These are phyloP conservation scores for Daldinia eschscholtzii DNA, from an alignment of 2,329 filamentous ascomycete genomes.

Conservation along the genomic window DNA sequence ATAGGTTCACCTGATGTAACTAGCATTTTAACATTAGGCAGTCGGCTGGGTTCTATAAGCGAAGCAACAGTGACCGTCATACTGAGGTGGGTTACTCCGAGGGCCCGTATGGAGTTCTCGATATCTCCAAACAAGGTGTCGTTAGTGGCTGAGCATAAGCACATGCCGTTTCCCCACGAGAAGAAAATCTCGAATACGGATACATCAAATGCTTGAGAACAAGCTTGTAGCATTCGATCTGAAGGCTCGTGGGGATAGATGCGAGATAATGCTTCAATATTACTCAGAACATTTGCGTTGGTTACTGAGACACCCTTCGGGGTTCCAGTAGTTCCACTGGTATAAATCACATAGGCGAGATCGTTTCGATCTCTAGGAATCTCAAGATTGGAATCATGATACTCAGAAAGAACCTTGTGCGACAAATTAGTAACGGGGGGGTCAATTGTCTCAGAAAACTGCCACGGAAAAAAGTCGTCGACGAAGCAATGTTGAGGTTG, in stretches of 20 bases:
- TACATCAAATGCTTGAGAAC: conserved; percentile 87
- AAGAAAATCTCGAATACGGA: conserved; percentile 94
- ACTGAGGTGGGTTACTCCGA: conserved; percentile 82
- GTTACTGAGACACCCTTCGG: conserved; percentile 87
- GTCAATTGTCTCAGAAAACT: conserved; percentile 30
- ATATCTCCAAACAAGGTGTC: conserved; percentile 81
- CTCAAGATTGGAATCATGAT: conserved; percentile 55
- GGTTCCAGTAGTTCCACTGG: conserved; percentile 82
- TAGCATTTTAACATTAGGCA: conserved; percentile 79
- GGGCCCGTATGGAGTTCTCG: conserved; percentile 71
- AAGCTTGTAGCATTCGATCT: conserved; percentile 81
- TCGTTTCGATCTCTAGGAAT: conserved; percentile 60
- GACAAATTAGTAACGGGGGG: conserved; percentile 55
- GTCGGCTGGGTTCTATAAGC: conserved; percentile 74
- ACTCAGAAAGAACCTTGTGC: conserved; percentile 44
- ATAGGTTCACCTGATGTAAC: conserved; percentile 86
- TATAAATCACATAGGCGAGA: conserved; percentile 83
- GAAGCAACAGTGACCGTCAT: conserved; percentile 88
- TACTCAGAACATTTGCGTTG: conserved; percentile 80
- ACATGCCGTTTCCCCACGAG: conserved; percentile 82
- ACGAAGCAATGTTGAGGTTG: conserved; percentile 61
- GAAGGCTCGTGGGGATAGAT: conserved; percentile 71
- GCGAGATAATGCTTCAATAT: conserved; percentile 74
- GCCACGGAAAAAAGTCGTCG: conserved; percentile 50
- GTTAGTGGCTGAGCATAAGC: conserved; percentile 80